A percentile compares a stretch with the other conserved stretches of the same genome.
These are phyloP conservation scores for Starmerella bombi DNA, from an alignment of 805 yeast species.

Conservation along the genomic window DNA sequence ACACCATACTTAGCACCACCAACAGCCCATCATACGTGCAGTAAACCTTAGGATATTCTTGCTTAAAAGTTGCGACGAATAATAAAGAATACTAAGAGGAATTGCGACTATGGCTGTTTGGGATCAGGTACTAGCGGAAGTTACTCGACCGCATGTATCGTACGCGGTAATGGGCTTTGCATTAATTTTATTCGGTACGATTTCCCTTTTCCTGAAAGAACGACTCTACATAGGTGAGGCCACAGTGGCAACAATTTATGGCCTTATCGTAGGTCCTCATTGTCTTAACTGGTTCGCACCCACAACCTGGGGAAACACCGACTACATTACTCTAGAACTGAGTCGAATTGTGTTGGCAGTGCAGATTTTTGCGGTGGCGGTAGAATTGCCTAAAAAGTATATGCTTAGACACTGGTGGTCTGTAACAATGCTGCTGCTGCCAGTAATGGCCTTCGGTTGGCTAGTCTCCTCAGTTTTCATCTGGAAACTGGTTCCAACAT, in stretches of 20 bases:
- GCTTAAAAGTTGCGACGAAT: too few relatives aligned
- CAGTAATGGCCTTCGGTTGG: conserved; percentile 90
- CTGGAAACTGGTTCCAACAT: conserved; percentile 62
- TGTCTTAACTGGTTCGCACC: conserved; percentile 77
- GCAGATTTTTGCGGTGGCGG: conserved; percentile 90
- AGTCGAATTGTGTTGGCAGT: conserved; percentile 71
- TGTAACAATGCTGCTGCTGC: conserved; percentile 58
- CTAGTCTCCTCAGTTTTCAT: conserved; percentile 63
- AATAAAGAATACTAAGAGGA: too few relatives aligned
- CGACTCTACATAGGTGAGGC: conserved; percentile 82
- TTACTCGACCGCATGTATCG: conserved; percentile 64
- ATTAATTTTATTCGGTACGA: conserved; percentile 63
- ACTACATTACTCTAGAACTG: conserved; percentile 67
- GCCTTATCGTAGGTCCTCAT: conserved; percentile 80
- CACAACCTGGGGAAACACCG: conserved; percentile 71
- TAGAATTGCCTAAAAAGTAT: conserved; percentile 79
- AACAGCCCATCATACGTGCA: too few relatives aligned
- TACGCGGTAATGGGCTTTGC: conserved; percentile 81
- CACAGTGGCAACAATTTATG: conserved; percentile 72
- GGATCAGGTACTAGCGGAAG: conserved; percentile 24
- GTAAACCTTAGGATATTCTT: too few relatives aligned
- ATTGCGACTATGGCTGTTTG: conserved; percentile 16
- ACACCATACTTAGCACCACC: too few relatives aligned
- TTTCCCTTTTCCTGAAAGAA: conserved; percentile 73
- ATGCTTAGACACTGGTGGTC: conserved; percentile 76